These are phyloP conservation scores for Candida tunisiensis DNA, from an alignment of 1,139 yeast species.

Conservation along the genomic window DNA sequence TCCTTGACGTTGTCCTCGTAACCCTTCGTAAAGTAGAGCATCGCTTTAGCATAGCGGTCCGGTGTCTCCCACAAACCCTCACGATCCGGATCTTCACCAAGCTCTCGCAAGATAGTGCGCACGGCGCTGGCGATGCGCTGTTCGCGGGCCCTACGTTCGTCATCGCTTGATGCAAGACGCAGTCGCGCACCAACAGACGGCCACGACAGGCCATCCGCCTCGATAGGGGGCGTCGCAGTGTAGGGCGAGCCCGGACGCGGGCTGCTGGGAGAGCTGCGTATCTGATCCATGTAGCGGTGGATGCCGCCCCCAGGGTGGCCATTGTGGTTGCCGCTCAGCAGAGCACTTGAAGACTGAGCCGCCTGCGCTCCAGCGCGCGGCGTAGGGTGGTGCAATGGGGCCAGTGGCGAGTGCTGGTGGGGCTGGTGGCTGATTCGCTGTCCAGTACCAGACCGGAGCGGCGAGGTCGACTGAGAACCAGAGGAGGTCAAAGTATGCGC, in stretches of 20 bases:
- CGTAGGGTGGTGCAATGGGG: too few relatives aligned
- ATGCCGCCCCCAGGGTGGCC: too few relatives aligned
- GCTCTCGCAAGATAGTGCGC: conserved; percentile 57
- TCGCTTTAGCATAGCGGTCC: conserved; percentile 89
- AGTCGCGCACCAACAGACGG: conserved; percentile 78
- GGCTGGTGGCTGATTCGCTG: too few relatives aligned
- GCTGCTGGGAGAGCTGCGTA: too few relatives aligned
- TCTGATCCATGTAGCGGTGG: too few relatives aligned
- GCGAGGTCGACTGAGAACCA: too few relatives aligned
- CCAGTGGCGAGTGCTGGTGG: too few relatives aligned
- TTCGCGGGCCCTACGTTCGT: conserved; percentile 46
- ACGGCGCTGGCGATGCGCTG: conserved; percentile 74
- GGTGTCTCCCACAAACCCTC: conserved; percentile 94
- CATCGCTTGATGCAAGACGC: conserved; percentile 50
- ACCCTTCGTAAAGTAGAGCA: conserved; percentile 90
- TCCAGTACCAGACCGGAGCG: too few relatives aligned
- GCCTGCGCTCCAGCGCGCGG: too few relatives aligned
- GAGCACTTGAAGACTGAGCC: too few relatives aligned
- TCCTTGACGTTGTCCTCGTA: conserved; percentile 73
- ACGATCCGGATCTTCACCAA: conserved; percentile 82
- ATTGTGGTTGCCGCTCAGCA: too few relatives aligned
- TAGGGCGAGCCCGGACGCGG: conserved; percentile 75
- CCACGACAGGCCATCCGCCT: conserved; percentile 86
- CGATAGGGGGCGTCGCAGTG: conserved; percentile 72
- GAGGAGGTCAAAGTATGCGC: too few relatives aligned